Evolutionary conservation across 108 stramenopile genomes (phyloP).

Genomic region (Skeletonema marinoi): DNA sequence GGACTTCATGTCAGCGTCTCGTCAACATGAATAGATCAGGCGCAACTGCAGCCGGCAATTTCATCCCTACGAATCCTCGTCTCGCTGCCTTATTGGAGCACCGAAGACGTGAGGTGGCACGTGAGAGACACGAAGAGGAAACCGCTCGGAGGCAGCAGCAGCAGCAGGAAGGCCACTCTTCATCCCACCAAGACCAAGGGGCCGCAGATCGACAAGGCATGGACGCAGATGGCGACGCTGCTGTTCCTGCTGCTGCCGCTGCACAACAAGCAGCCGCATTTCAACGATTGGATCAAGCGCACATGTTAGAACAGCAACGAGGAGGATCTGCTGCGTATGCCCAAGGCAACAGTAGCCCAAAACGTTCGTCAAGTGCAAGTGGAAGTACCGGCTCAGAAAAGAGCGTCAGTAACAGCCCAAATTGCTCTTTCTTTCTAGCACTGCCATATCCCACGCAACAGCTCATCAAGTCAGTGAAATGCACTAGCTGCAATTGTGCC

Average conservation of each 20-base stretch:
- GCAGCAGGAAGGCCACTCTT: no score
- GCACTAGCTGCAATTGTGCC: neutral
- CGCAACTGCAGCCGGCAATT: neutral
- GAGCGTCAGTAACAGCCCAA: no score
- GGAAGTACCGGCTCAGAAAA: no score
- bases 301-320: neutral
- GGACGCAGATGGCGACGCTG: neutral
- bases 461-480: neutral
- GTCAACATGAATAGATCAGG: neutral
- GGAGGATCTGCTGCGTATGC: neutral
- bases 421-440: neutral
- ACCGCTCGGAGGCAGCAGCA: neutral
- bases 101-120: neutral
- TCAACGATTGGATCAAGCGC: neutral
- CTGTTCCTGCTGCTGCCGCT: neutral
- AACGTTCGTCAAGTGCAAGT: neutral
- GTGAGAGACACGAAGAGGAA: neutral
- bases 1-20: neutral
- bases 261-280: neutral
- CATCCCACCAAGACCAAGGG: no score
- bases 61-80: neutral
- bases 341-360: neutral
- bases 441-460: neutral
- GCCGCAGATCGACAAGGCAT: no score
- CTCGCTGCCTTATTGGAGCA: neutral